Percentiles rank a stretch among this genome's conserved stretches.
Conservation (phyloP, 768 basidiomycete genomes). For the Artomyces pyxidatus region DNA sequence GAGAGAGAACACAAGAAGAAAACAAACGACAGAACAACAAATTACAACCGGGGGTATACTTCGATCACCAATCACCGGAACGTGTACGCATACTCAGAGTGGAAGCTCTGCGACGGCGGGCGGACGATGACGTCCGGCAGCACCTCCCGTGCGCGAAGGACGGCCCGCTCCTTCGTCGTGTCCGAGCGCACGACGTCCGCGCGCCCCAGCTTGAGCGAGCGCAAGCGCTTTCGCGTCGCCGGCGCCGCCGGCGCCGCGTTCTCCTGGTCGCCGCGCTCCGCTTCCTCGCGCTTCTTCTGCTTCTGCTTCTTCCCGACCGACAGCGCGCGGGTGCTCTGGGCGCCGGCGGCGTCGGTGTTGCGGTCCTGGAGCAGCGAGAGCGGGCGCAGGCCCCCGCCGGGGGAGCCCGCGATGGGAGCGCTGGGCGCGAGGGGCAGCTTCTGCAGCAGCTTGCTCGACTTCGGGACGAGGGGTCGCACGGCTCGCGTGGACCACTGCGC, state of each 20-base stretch:
- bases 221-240: constrained; percentile 41
- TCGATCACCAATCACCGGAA: neutral
- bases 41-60: neutral
- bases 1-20: neutral
- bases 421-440: constrained; percentile 25
- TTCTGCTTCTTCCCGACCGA: constrained; percentile 46
- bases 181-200: constrained; percentile 42
- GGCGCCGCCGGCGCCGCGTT: constrained; percentile 22
- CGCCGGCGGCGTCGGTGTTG: constrained; percentile 32
- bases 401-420: constrained; percentile 5
- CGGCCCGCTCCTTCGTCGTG: constrained; percentile 52
- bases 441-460: constrained; percentile 42
- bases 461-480: constrained; percentile 47
- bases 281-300: constrained; percentile 22
- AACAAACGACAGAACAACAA: neutral
- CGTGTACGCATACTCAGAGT: neutral
- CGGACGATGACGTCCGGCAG: constrained; percentile 55
- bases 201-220: constrained; percentile 50
- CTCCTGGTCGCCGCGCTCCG: constrained; percentile 18
- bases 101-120: constrained; percentile 30
- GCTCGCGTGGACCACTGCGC: constrained; percentile 42
- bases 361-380: constrained; percentile 59
- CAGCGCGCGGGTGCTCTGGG: constrained; percentile 42
- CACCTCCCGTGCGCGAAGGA: constrained; percentile 45
- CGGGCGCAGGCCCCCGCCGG: constrained; percentile 45